Evolutionary conservation across 306 rosid genomes (phyloP), one percentile per base, ranked within the genome.

Genomic region (Cotoneaster glaucophyllus): DNA sequence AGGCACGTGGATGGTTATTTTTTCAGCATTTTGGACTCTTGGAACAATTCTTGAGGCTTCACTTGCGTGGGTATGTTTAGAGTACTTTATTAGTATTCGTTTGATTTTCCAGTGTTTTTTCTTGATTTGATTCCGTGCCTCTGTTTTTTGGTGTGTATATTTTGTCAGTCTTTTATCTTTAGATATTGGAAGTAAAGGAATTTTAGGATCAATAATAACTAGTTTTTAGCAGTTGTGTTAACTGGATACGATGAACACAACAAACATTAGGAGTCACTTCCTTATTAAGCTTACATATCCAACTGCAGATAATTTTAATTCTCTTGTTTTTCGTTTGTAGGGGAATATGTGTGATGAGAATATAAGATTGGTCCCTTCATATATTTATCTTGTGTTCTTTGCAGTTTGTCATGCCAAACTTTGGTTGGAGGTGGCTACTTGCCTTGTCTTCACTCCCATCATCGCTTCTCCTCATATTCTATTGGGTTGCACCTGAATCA

Each of bases 341-440:
- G 41, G 11, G 32, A 14, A 18, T 5, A 32, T 22, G 14, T 34
- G 32, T 56, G 25, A 14, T 43, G 34, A 52, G 74, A 52, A 6
- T 52, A 11, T 31, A 32, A 21, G 17, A 24, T 18, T 61, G 58
- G 57, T 26, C 4, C 34, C 76, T 80, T 80, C 52, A 79, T 81
- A 64, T 74, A 34, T 15, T 58, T 74, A 73, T 82, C 56, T 75
- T 76, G 77, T 74, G 37, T 78, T 76, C 67, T 58, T 81, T 84
- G 85, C 92, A 95, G 99, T 72, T 86, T 81, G 79, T 95, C 83
- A 92, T 95, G 99, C 99, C 99, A 76, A 85, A 70, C 65, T 76
- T 95, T 76, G 99, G 99, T 61, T 92, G 99, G 99, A 95, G 99
- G 86, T 92, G 97, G 97, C 86, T 92, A 69, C 97, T 95, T 81